phyloP scores from a whole-genome alignment of 179 eudicot species.

The Beta lomatogona region DNA sequence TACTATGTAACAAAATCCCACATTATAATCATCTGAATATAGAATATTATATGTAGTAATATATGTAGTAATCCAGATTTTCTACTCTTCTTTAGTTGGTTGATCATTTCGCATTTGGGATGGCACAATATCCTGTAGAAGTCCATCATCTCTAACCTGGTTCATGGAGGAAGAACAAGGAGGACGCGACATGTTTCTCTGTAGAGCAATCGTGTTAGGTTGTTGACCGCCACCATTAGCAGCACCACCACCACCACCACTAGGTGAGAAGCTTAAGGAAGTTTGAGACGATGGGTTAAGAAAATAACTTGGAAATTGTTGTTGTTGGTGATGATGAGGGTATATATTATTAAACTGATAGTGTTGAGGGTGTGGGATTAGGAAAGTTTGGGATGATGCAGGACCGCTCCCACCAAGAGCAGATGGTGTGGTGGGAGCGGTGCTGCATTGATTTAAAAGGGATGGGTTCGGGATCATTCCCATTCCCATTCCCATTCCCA shows the following conservation, averaged over 20 bases:
- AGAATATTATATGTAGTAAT: not conserved
- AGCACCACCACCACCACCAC: constrained; percentile 10
- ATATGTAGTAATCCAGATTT: not conserved
- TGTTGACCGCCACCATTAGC: not conserved
- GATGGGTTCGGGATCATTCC: constrained; percentile 4
- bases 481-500: not conserved
- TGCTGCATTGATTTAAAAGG: constrained; percentile 29
- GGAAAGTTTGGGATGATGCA: constrained; percentile 18
- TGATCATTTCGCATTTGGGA: constrained; percentile 48
- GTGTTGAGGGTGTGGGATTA: constrained; percentile 26
- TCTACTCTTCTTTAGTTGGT: constrained; percentile 36
- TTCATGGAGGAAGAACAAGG: constrained; percentile 33
- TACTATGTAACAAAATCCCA: constrained; percentile 22
- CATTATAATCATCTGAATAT: not conserved
- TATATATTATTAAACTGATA: constrained; percentile 22
- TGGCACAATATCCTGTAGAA: constrained; percentile 69
- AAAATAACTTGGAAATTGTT: constrained; percentile 29
- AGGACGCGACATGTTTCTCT: not conserved
- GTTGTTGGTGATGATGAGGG: constrained; percentile 26
- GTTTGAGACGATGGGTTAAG: constrained; percentile 23
- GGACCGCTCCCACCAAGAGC: constrained; percentile 21
- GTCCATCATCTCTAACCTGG: constrained; percentile 57
- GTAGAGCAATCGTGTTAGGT: not conserved
- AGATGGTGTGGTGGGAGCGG: constrained; percentile 23
- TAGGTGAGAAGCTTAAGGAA: constrained; percentile 24